Evolutionary conservation across 768 basidiomycete species (phyloP).

Genomic region (Plicaturopsis crispa): DNA sequence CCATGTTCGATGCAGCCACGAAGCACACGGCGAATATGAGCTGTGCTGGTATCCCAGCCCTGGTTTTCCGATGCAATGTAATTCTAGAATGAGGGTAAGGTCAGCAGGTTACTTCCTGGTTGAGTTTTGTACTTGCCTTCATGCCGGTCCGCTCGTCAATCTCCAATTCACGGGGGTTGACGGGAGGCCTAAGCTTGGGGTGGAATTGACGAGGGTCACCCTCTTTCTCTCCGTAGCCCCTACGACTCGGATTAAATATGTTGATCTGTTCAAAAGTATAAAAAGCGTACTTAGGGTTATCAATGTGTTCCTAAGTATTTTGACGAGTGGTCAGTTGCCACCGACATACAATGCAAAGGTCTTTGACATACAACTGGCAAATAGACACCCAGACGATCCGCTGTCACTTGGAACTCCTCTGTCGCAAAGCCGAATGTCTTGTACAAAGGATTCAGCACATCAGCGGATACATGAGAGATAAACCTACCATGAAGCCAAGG

Average conservation of each 20-base stretch:
- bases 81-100: conserved; percentile 35
- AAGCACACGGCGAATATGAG: conserved; percentile 56
- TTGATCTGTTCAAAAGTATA: too few relatives aligned
- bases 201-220: conserved; percentile 69
- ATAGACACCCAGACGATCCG: conserved; percentile 70
- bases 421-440: conserved; percentile 61
- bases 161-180: conserved; percentile 64
- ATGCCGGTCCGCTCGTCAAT: conserved; percentile 73
- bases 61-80: conserved; percentile 68
- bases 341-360: background rate
- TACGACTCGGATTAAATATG: conserved; percentile 18
- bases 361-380: conserved; percentile 46
- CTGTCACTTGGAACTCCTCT: conserved; percentile 64
- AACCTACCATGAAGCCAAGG: conserved; percentile 46
- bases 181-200: conserved; percentile 67
- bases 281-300: conserved; percentile 57
- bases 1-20: conserved; percentile 61
- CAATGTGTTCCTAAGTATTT: conserved; percentile 70
- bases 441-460: background rate
- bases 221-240: conserved; percentile 61
- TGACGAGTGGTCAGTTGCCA: background rate
- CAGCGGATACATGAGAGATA: background rate
- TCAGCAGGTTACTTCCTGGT: background rate
- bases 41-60: conserved; percentile 71
- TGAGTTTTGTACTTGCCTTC: conserved; percentile 41